Base-by-base conservation (phyloP, 495 filamentous ascomycete species). In the Sordaria brevicollis region DNA sequence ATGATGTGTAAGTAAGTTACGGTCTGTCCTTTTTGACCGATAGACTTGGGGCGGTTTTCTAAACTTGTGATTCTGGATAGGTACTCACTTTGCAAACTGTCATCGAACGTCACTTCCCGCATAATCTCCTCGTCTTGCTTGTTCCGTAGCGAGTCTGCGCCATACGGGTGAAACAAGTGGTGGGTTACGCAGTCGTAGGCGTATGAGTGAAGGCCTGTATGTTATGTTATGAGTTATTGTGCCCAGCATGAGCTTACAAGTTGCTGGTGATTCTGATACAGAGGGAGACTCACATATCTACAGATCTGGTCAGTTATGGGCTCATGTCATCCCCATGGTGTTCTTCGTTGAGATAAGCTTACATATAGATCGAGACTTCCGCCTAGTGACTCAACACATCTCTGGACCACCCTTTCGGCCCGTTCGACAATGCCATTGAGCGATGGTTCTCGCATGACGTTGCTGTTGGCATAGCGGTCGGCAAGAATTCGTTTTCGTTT, bases 121-220 rank as follows among this genome's bases (percentile, higher is more conserved):
- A 91, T 89, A 25, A 90, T 82, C 35, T 85, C 83, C 67, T 85
- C 84, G 66, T 90, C 86, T 36, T 83, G 73, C 13, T 74, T 65
- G 10, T 76, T 71, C 37, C 81, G 75, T 3, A 91, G 83, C 0
- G 88, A 89, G 68, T 86, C 80, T 15, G 86, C 82, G 0, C 87
- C 88, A 31, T 86, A 81, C 0, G 88, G 88, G 65, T 87, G 87
- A 73, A 90, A 90, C 43, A 90, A 80, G 69, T 89, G 87, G 74
- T 89, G 86, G 3, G 88, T 88, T 34, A 86, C 85, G 71, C 88
- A 88, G 75, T 91, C 89, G 17, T 90, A 83, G 2, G 89, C 88
- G 72, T 88, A 91, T 67, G 88, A 86, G 66, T 91, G 89, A 17
- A 80, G 71, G 54, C 67, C 79, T 80, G 1, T 0, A 2, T 62